Conservation (phyloP, 129 eudicot genomes). For the Helianthus annuus region DNA sequence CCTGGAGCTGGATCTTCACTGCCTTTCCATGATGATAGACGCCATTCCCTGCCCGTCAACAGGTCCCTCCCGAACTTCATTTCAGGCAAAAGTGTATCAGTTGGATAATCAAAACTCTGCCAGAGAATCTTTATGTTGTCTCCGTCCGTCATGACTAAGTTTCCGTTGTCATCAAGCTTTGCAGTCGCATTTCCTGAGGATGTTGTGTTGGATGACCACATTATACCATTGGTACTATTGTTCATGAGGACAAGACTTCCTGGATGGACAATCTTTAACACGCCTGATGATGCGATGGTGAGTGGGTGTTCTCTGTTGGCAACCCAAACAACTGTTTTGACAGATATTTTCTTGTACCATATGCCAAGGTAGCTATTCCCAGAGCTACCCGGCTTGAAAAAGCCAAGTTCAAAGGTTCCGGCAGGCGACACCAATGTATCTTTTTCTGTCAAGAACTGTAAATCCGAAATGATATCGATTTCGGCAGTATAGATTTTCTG, state of each 20-base stretch:
- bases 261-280: conserved; percentile 18
- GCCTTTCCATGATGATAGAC: conserved; percentile 23
- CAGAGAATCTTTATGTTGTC: neutral
- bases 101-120: conserved; percentile 36
- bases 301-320: conserved; percentile 42
- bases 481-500: conserved; percentile 13
- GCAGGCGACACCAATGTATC: conserved; percentile 48
- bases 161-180: conserved; percentile 29
- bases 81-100: conserved; percentile 23
- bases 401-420: conserved; percentile 53
- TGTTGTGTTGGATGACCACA: conserved; percentile 36
- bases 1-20: conserved; percentile 27
- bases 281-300: conserved; percentile 13
- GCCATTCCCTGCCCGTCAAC: conserved; percentile 13
- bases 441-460: conserved; percentile 32
- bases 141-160: conserved; percentile 7
- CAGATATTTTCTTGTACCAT: conserved; percentile 40
- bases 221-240: no score
- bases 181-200: conserved; percentile 11
- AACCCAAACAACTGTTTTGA: conserved; percentile 43
- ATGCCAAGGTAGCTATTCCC: conserved; percentile 36
- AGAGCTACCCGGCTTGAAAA: conserved; percentile 38
- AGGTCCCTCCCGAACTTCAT: conserved; percentile 27
- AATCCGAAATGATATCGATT: conserved; percentile 27
- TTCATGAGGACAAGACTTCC: conserved; percentile 37